These are phyloP conservation scores for Pseudocercospora pini-densiflorae DNA, from an alignment of 2,329 filamentous ascomycete species.

Conservation along the genomic window DNA sequence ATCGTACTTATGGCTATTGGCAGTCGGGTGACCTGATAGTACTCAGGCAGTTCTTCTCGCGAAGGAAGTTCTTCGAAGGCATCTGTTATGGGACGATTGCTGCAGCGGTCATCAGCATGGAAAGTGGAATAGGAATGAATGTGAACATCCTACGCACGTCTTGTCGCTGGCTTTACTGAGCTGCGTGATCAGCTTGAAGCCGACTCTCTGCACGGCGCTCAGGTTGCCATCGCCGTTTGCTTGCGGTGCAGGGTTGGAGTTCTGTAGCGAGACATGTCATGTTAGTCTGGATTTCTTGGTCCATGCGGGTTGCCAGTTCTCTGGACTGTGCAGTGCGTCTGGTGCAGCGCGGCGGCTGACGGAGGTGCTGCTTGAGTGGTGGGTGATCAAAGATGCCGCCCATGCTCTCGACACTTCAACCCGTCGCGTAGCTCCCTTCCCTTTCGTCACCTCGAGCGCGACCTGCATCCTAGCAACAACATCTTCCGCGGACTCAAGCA, in stretches of 20 bases:
- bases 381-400: slow-evolving; percentile 28
- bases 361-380: slow-evolving; percentile 32
- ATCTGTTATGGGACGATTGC: slow-evolving; percentile 72
- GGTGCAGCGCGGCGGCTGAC: slow-evolving; percentile 33
- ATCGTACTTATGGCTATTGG: slow-evolving; percentile 79
- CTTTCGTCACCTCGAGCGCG: slow-evolving; percentile 6
- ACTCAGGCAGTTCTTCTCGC: slow-evolving; percentile 63
- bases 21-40: slow-evolving; percentile 76
- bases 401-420: slow-evolving; percentile 32
- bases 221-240: slow-evolving; percentile 18
- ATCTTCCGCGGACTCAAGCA: slow-evolving; percentile 7
- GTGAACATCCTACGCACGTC: slow-evolving; percentile 60
- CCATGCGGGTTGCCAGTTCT: slow-evolving; percentile 7
- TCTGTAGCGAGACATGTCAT: slow-evolving; percentile 30
- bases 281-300: slow-evolving; percentile 24
- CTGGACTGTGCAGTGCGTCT: slow-evolving; percentile 18
- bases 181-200: slow-evolving; percentile 73
- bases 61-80: slow-evolving; percentile 73
- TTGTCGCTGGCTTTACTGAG: slow-evolving; percentile 80
- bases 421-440: slow-evolving; percentile 27
- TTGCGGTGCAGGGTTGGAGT: slow-evolving; percentile 34
- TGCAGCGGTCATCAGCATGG: slow-evolving; percentile 41
- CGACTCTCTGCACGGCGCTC: slow-evolving; percentile 58
- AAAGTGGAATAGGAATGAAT: neutral
- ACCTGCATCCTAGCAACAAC: slow-evolving; percentile 19